Percentiles rank a stretch among this genome's conserved stretches.
phyloP scores from a whole-genome alignment of 78 protist genomes.

The Dictyostelium discoideum region DNA sequence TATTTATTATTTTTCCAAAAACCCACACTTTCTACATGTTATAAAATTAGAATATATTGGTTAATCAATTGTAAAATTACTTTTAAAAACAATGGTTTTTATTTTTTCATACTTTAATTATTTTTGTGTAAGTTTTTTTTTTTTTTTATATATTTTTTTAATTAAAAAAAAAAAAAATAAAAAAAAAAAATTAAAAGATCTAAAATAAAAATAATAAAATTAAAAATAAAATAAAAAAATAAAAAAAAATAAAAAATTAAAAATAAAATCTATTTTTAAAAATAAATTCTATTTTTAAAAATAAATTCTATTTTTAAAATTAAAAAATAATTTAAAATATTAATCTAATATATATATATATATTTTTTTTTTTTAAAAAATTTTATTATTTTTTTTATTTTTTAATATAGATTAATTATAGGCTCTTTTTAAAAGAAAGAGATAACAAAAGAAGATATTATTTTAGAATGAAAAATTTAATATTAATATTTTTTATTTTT shows the following conservation, averaged over 20 bases:
- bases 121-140: neutral
- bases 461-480: neutral
- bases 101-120: neutral
- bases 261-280: neutral
- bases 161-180: neutral
- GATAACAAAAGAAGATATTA: neutral
- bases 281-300: neutral
- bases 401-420: neutral
- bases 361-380: neutral
- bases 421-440: neutral
- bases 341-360: neutral
- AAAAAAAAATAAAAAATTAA: neutral
- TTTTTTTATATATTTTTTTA: neutral
- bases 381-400: neutral
- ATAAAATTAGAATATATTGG: too few relatives aligned
- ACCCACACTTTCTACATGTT: neutral
- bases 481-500: neutral
- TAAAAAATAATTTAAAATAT: neutral
- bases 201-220: neutral
- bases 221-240: neutral
- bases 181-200: neutral
- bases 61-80: neutral
- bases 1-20: neutral
- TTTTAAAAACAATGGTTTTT: neutral
- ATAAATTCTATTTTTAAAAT: neutral